Evolutionary conservation across 768 basidiomycete species (phyloP), one percentile per base, ranked within the genome.

Genomic region (Lyophyllum decastes): DNA sequence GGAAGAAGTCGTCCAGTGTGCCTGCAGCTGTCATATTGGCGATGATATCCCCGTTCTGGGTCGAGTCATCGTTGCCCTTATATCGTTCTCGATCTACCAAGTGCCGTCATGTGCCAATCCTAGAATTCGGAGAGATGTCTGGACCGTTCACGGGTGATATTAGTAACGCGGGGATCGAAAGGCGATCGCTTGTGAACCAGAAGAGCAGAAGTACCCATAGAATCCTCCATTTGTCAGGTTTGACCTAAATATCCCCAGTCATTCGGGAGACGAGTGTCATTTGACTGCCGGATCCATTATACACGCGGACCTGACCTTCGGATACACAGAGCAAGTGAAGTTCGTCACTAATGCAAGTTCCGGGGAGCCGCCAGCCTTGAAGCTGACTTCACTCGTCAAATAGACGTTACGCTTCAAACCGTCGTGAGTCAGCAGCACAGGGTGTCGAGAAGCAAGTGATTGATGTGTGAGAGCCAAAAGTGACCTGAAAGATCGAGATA

Each of bases 1-100:
- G 74, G 52, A 74, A 75, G 52, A 74, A 65, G 26, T 63, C 52
- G 33, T 59, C 41, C n/a, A 48, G 41, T 10, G 47, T 52, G 38
- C 52, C 43, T 49, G 33, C 30, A 5, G 30, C 30, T 5, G 30
- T 5, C 51, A 49, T 48, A 45, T 44, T 3, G 33, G 21, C 43
- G 6, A 16, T 38, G 35, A 38, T 38, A 4, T 9, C 14, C 16
- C 10, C 4, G 40, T 41, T 41, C 40, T 41, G n/a, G 40, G 16
- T 41, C 40, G 11, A 19, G n/a, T 19, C 16, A n/a, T 41, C 5
- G 40, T 19, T 10, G 10, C 40, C 40, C 19, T 41, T 41, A 41
- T 41, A 41, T 41, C 40, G n/a, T 2, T 41, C 30, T 10, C 16
- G n/a, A 10, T 19, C 40, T 17, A n/a, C 40, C n/a, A 38, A 6